Percentiles rank a stretch among this genome's conserved stretches.
Conservation (phyloP, 2,329 filamentous ascomycete species). For the Fusarium subtropicale region DNA sequence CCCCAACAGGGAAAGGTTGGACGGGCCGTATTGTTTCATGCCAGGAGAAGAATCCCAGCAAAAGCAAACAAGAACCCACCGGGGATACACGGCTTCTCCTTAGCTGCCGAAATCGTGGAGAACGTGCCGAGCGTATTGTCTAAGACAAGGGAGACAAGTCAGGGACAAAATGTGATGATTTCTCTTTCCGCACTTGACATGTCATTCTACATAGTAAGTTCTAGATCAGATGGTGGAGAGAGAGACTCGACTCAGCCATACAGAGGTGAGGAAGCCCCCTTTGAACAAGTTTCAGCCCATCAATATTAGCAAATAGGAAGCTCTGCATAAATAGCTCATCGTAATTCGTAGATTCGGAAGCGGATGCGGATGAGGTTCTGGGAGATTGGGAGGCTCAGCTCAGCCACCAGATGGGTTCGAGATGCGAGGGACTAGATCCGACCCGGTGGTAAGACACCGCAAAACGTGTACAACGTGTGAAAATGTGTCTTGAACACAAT, state of each 20-base stretch:
- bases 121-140: conserved; percentile 24
- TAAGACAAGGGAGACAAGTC: conserved; percentile 11
- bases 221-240: conserved; percentile 14
- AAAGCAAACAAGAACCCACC: conserved; percentile 16
- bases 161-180: conserved; percentile 28
- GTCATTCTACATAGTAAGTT: conserved; percentile 7
- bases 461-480: conserved; percentile 22
- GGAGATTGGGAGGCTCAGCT: conserved; percentile 9
- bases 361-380: background rate
- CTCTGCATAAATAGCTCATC: conserved; percentile 17
- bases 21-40: conserved; percentile 39
- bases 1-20: conserved; percentile 30
- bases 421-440: conserved; percentile 21
- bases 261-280: background rate
- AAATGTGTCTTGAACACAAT: conserved; percentile 20
- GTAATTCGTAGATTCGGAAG: background rate
- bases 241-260: conserved; percentile 6
- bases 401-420: conserved; percentile 11
- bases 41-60: conserved; percentile 18
- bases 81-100: conserved; percentile 24
- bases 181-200: conserved; percentile 30
- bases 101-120: conserved; percentile 32
- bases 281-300: conserved; percentile 5
- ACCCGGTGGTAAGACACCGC: conserved; percentile 22
- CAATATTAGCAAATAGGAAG: conserved; percentile 1